phyloP scores from a whole-genome alignment of 1,284 basidiomycete species.

The Apiotrichum laibachii region DNA sequence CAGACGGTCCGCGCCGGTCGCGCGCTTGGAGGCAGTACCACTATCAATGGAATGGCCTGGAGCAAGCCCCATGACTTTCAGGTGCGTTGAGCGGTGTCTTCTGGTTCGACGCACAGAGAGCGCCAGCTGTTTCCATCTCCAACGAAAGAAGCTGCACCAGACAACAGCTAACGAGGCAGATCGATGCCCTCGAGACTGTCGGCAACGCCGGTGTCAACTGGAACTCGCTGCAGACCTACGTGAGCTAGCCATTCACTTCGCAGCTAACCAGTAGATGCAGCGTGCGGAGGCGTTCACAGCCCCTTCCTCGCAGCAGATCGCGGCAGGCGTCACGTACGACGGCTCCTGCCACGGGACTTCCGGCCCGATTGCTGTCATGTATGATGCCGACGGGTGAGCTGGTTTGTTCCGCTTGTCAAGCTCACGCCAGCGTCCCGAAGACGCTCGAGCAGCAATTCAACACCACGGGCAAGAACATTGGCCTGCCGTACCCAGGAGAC shows the following conservation, averaged over 20 bases:
- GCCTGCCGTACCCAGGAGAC: slow-evolving; percentile 36
- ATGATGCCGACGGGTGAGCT: slow-evolving; percentile 15
- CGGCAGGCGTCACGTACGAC: slow-evolving; percentile 31
- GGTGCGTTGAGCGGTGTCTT: not conserved
- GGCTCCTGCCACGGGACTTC: slow-evolving; percentile 24
- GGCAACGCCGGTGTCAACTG: slow-evolving; percentile 45
- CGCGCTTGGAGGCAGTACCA: slow-evolving; percentile 44
- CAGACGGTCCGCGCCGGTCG: slow-evolving; percentile 28
- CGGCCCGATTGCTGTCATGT: slow-evolving; percentile 29
- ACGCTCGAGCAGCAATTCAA: slow-evolving; percentile 34
- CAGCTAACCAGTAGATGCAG: slow-evolving; percentile 29
- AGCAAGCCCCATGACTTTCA: slow-evolving; percentile 42
- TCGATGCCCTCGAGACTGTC: slow-evolving; percentile 38
- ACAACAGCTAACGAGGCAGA: slow-evolving; percentile 11
- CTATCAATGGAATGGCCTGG: slow-evolving; percentile 50
- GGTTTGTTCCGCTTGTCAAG: not conserved
- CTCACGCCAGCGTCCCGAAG: slow-evolving; percentile 15
- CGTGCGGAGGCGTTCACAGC: slow-evolving; percentile 32
- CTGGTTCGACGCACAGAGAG: too few species aligned
- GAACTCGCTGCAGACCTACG: slow-evolving; percentile 32
- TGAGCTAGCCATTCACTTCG: slow-evolving; percentile 9
- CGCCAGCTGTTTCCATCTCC: too few species aligned
- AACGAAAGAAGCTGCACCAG: too few species aligned
- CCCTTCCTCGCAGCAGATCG: slow-evolving; percentile 22
- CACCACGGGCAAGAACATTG: slow-evolving; percentile 23